These are phyloP conservation scores for Phyllosticta citriasiana DNA, from an alignment of 2,329 filamentous ascomycete genomes.

Conservation along the genomic window DNA sequence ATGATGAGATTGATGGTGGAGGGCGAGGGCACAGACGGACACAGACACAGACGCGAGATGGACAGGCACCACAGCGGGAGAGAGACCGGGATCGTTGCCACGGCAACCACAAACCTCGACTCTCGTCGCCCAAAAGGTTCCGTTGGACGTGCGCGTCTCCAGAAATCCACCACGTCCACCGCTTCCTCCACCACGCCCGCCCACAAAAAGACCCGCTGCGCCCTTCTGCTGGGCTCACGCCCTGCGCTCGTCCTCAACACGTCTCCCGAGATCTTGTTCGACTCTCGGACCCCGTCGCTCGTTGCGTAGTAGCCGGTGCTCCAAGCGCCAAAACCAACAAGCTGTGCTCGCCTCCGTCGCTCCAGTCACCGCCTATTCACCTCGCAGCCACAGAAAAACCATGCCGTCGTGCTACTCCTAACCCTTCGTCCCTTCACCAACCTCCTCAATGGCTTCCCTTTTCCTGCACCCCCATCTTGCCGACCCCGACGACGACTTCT, in stretches of 20 bases:
- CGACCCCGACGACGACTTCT: neutral
- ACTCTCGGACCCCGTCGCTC: neutral
- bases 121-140: neutral
- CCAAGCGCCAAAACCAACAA: neutral
- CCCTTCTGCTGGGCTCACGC: neutral
- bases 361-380: neutral
- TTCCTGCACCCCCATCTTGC: neutral
- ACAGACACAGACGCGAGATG: neutral
- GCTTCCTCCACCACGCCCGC: neutral
- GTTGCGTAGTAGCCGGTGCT: neutral
- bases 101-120: neutral
- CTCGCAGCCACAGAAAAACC: neutral
- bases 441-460: neutral
- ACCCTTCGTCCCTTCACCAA: neutral
- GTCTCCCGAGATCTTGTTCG: neutral
- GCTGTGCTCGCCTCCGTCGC: neutral
- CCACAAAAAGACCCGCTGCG: neutral
- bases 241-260: neutral
- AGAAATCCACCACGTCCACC: neutral
- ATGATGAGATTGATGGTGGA: neutral
- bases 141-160: neutral
- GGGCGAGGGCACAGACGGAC: neutral
- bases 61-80: neutral
- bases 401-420: neutral
- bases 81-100: neutral